Evolutionary conservation across 164 flowering plant species (phyloP), one percentile per base, ranked within the genome.

Genomic region (Pachysandra terminalis): DNA sequence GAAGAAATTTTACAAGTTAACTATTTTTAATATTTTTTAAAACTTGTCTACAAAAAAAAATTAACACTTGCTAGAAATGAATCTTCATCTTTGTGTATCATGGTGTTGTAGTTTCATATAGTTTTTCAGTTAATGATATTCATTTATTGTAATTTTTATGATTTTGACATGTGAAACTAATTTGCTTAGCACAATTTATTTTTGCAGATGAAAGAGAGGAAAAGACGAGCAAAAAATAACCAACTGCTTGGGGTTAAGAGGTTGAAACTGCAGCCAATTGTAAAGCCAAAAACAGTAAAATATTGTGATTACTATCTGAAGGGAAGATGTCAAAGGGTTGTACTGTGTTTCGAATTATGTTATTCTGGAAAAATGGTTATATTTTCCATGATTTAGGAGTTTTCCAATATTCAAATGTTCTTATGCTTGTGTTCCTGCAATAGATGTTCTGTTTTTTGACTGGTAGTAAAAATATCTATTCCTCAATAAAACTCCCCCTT

Each of bases 321-420:
- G 54, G 98, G 98, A 66, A 87, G 88, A 85, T 93, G 98, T 79
- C 83, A 74, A 21, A 81, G 90, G 96, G 98, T 92, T 37, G 69
- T 69, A 51, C 21, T 17, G 19, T 59, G 25, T 53, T 41, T 59
- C 55, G 5, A 2, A 5, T 26, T 40, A 16, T 64, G 8, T 37
- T 61, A 27, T 64, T 61, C 19, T 65, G 8, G 58, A 53, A 12
- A 35, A 52, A 0, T 52, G 52, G 35, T 13, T 14, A 9, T 15
- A 23, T 21, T 0, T 55, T 56, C 8, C 9, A 37, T 55, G 51
- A 45, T 45, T n/a, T n/a, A 13, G 51, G 10, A 12, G 51, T 45
- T 45, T 15, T 13, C 17, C 15, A 10, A 3, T 45, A 15, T 45
- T 45, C 14, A 45, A 15, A 45, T 10, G 51, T 40, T 40, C 5